Conservation (phyloP, 257 asterid species). For the Solanum appendiculatum region DNA sequence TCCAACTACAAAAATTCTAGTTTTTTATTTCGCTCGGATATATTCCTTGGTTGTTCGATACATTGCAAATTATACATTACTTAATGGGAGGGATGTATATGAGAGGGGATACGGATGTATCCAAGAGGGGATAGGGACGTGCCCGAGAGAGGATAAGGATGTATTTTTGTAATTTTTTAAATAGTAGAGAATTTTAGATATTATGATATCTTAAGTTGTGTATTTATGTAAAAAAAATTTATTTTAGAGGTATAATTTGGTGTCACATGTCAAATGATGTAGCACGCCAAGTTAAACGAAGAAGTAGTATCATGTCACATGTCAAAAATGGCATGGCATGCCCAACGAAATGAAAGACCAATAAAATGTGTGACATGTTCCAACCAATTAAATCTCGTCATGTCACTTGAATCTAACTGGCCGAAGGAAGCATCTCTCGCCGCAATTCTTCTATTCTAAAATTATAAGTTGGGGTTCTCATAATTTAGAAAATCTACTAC, state of each 20-base stretch:
- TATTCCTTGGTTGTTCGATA: too few species aligned
- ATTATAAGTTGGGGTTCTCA: background rate
- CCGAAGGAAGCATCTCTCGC: background rate
- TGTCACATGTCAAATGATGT: background rate
- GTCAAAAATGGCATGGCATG: background rate
- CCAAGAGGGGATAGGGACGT: too few species aligned
- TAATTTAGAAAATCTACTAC: background rate
- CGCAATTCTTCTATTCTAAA: background rate
- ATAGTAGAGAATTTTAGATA: too few species aligned
- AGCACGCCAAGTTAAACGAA: background rate
- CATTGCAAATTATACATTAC: too few species aligned
- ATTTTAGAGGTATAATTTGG: background rate
- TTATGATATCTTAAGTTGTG: too few species aligned
- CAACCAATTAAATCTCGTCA: background rate
- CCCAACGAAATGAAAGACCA: background rate
- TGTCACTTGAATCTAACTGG: background rate
- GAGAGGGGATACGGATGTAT: too few species aligned
- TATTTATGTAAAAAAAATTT: too few species aligned
- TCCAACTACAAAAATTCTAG: too few species aligned
- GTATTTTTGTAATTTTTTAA: too few species aligned
- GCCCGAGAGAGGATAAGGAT: too few species aligned
- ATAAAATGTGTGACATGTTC: background rate
- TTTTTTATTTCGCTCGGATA: too few species aligned
- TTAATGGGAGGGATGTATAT: too few species aligned
- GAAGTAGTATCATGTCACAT: background rate